Conservation (phyloP, 208 protist genomes). For the Trypanosoma scelopori region DNA sequence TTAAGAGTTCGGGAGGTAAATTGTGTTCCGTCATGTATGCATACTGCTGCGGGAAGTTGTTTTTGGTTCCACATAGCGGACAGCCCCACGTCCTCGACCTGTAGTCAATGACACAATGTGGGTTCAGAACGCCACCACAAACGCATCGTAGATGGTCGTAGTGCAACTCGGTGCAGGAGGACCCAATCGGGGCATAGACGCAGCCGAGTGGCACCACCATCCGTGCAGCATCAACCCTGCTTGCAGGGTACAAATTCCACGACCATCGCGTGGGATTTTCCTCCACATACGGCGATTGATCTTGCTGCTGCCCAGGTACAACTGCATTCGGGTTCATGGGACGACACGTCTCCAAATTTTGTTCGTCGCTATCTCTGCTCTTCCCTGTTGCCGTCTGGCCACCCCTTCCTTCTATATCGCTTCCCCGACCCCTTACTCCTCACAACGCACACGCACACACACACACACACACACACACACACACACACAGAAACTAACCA, state of each 20-base stretch:
- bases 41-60: conserved; percentile 96
- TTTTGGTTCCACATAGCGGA: conserved; percentile 94
- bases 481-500: too few species aligned
- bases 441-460: too few species aligned
- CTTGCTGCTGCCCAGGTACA: conserved; percentile 10
- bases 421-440: too few species aligned
- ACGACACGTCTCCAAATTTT: conserved; percentile 31
- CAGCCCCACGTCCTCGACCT: conserved; percentile 89
- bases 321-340: conserved; percentile 15
- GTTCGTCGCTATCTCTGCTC: conserved; percentile 16
- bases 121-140: conserved; percentile 95
- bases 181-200: conserved; percentile 96
- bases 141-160: conserved; percentile 95
- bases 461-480: too few species aligned
- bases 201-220: conserved; percentile 96
- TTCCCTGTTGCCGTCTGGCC: conserved; percentile 1
- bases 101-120: conserved; percentile 83
- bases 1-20: conserved; percentile 90
- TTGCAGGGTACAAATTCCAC: conserved; percentile 95
- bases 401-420: not conserved
- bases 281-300: conserved; percentile 15
- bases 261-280: conserved; percentile 83
- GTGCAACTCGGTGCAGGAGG: conserved; percentile 71
- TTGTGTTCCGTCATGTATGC: conserved; percentile 87
- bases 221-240: conserved; percentile 92